A percentile compares a stretch with the other conserved stretches of the same genome.
phyloP scores from a whole-genome alignment of 176 grass and related monocot species.

The Guadua angustifolia region DNA sequence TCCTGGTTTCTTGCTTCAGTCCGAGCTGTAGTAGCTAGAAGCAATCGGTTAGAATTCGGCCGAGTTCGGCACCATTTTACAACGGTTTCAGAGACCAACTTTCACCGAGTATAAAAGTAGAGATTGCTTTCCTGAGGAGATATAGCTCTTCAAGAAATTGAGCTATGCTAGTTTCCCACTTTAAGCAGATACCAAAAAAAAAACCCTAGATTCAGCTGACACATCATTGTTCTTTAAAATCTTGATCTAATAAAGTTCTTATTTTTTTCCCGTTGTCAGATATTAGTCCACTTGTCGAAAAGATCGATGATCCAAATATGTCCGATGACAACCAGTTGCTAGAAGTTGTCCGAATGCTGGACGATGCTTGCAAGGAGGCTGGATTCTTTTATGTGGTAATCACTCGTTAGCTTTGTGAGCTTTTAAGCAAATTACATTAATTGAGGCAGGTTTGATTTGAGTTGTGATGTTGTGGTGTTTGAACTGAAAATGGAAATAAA shows the following conservation, averaged over 20 bases:
- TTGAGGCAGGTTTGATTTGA: background rate
- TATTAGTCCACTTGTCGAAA: slow-evolving; percentile 64
- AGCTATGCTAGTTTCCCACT: background rate
- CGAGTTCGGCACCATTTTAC: background rate
- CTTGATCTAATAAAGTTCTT: background rate
- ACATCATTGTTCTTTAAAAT: background rate
- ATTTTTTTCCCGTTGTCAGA: slow-evolving; percentile 45
- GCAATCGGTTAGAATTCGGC: background rate
- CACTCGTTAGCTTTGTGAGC: background rate
- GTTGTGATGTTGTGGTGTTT: background rate
- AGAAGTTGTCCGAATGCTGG: slow-evolving; percentile 63
- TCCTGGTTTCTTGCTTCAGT: too few species aligned
- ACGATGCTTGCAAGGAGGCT: slow-evolving; percentile 71
- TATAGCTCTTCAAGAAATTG: background rate
- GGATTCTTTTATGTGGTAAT: slow-evolving; percentile 99
- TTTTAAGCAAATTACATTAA: background rate
- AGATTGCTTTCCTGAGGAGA: background rate
- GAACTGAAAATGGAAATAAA: background rate
- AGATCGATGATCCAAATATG: slow-evolving; percentile 76
- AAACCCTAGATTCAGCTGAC: background rate
- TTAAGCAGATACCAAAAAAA: background rate
- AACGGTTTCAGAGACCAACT: background rate
- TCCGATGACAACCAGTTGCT: slow-evolving; percentile 49
- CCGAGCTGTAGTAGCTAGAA: background rate
- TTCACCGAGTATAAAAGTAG: background rate